Conservation (phyloP, 176 grass and related monocot genomes). For the Canna indica region DNA sequence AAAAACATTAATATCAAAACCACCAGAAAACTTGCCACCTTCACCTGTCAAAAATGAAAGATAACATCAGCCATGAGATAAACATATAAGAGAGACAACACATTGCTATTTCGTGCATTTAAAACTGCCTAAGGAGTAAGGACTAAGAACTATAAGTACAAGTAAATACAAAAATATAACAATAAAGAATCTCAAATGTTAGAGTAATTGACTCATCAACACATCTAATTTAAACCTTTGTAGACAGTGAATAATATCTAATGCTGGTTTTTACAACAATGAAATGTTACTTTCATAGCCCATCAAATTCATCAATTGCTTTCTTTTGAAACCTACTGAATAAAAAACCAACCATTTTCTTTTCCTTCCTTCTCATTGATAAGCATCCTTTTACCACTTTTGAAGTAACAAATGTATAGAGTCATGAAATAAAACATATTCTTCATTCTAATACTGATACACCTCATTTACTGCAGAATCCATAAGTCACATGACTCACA, state of each 20-base stretch:
- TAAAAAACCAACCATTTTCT: neutral
- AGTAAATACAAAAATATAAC: neutral
- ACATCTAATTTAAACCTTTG: neutral
- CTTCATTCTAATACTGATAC: neutral
- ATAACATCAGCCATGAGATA: conserved; percentile 19
- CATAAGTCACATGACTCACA: neutral
- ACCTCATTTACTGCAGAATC: neutral
- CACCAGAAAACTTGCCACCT: conserved; percentile 70
- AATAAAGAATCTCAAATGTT: neutral
- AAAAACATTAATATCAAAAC: conserved; percentile 94
- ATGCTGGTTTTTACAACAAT: too few relatives aligned
- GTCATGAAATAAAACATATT: neutral
- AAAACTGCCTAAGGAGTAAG: neutral
- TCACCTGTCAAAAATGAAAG: conserved; percentile 31
- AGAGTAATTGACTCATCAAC: too few relatives aligned
- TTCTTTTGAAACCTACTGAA: neutral
- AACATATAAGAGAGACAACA: neutral
- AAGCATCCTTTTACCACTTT: neutral
- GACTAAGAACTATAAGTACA: neutral
- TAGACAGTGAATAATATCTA: neutral
- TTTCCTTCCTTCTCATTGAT: neutral
- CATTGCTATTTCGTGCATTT: neutral
- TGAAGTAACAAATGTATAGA: neutral
- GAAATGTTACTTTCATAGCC: neutral
- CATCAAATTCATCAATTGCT: neutral